phyloP scores from a whole-genome alignment of 805 yeast genomes.

The Lipomyces lipofer region DNA sequence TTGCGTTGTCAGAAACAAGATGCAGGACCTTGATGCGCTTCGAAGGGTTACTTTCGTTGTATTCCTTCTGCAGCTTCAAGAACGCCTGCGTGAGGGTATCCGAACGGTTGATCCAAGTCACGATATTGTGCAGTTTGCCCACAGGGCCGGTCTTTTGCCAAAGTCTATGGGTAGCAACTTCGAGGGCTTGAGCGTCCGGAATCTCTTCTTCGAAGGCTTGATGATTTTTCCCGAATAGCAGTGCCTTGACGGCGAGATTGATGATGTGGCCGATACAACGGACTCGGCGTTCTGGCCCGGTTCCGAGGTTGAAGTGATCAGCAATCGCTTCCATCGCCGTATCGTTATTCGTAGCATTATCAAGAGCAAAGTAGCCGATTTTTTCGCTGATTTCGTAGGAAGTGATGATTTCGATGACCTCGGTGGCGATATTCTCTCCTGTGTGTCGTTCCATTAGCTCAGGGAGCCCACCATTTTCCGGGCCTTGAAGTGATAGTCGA shows the following conservation, averaged over 20 bases:
- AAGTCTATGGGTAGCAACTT: background rate
- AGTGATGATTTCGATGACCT: no score
- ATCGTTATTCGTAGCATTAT: slow-evolving; percentile 3
- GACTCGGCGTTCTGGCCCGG: background rate
- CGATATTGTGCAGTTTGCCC: no score
- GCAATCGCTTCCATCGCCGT: slow-evolving; percentile 4
- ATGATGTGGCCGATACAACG: background rate
- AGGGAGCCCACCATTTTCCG: no score
- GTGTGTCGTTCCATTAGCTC: no score
- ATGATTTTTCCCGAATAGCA: background rate
- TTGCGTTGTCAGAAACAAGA: background rate
- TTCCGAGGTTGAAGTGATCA: background rate
- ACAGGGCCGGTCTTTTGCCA: slow-evolving; percentile 3
- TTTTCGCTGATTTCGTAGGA: background rate
- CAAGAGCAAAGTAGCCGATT: background rate
- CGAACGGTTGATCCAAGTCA: no score
- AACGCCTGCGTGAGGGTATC: no score
- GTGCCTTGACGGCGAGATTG: background rate
- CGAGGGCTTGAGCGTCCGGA: slow-evolving; percentile 3
- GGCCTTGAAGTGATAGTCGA: background rate
- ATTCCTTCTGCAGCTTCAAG: no score
- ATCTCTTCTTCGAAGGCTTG: background rate
- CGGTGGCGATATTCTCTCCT: no score
- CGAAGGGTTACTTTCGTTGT: no score
- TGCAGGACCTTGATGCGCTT: no score